Base-by-base conservation (phyloP, 78 protist genomes). In the Creolimax fragrantissima region DNA sequence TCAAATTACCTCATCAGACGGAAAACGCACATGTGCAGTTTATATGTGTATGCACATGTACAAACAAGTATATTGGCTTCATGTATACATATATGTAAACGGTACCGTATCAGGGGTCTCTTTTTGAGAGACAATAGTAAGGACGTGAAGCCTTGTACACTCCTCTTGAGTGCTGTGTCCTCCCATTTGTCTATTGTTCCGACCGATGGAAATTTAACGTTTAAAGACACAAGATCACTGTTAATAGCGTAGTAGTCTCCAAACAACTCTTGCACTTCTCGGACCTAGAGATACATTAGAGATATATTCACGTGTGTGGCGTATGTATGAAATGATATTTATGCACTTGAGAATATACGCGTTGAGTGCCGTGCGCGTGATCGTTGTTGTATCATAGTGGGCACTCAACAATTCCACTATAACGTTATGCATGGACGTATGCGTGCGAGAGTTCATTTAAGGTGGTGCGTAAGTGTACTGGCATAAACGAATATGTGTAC, bases 201-300 rank as follows among this genome's bases (percentile, higher is more conserved):
- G 81, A 66, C 11, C 35, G 35, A 45, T 39, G 94, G 36, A 74
- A 43, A 41, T 58, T 24, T 66, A 36, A 95, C 35, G 85, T 95
- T 92, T 84, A 98, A 91, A n/a, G 95, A 35, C 44, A 94, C 91
- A 74, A 93, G 58, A 58, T 95, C 94, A 47, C 74, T 91, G 89
- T 96, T 92, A 36, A 97, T 66, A 44, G 99, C 95, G 36, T 44
- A 94, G 85, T 58, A 96, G 92, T 98, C 99, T 37, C 94, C 97
- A 91, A 45, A 98, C 45, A 88, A 44, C 93, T 98, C 99, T 74
- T 97, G 98, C 37, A 92, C 96, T 5, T 90, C 32, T 58, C 74
- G 74, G 39, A 58, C 74, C 74, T 58, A 24, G 24, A 58, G 0
- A n/a, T n/a, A n/a, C n/a, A n/a, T n/a, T n/a, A n/a, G n/a, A n/a